Conservation (phyloP, 1,139 yeast genomes). For the Geotrichum fermentans region DNA sequence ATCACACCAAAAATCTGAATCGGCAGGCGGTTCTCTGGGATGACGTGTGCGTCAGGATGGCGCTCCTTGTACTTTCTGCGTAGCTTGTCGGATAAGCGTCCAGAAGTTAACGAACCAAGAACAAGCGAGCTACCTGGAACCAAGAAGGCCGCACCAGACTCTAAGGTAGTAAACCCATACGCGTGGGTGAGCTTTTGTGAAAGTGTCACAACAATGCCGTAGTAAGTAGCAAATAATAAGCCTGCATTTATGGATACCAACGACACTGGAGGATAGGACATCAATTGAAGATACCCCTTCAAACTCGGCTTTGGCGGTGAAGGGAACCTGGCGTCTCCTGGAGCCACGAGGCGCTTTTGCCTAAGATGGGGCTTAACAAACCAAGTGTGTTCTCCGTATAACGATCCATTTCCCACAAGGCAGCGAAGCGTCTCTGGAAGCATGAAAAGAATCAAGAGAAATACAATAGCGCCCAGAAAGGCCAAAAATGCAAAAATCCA, state of each 20-base stretch:
- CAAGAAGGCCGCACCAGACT: conserved; percentile 47
- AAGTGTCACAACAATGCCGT: conserved; percentile 52
- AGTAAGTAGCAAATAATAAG: conserved; percentile 51
- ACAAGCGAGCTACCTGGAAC: conserved; percentile 53
- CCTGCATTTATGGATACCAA: conserved; percentile 50
- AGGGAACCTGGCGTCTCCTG: conserved; percentile 36
- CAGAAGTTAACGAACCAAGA: conserved; percentile 49
- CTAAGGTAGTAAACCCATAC: conserved; percentile 40
- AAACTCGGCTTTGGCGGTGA: conserved; percentile 49
- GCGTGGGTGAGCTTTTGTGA: conserved; percentile 41
- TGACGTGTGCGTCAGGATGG: conserved; percentile 33
- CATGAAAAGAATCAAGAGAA: conserved; percentile 47
- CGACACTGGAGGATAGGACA: conserved; percentile 45
- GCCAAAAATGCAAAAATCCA: conserved; percentile 65
- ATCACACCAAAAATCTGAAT: conserved; percentile 47
- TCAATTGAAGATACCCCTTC: conserved; percentile 38
- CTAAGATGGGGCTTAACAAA: conserved; percentile 34
- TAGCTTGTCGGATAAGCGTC: conserved; percentile 46
- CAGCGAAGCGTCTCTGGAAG: conserved; percentile 73
- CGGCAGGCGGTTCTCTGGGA: conserved; percentile 48
- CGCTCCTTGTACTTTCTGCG: conserved; percentile 34
- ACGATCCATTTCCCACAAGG: conserved; percentile 51
- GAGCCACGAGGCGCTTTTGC: conserved; percentile 35
- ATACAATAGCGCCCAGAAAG: conserved; percentile 56
- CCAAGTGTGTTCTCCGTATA: conserved; percentile 28